Conservation (phyloP, 768 basidiomycete genomes). For the Inosperma sp. region DNA sequence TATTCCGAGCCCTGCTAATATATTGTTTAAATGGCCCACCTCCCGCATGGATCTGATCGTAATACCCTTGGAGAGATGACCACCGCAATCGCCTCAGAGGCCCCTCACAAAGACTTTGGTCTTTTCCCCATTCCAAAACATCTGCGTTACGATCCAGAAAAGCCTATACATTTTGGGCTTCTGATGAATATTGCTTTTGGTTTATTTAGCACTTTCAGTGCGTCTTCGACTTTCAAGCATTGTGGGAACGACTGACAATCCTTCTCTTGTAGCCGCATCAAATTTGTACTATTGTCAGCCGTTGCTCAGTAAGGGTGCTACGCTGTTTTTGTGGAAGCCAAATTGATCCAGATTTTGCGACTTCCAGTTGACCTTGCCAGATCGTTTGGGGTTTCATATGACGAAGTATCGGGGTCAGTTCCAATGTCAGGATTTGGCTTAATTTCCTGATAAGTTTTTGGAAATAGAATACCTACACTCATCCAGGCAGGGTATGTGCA, state of each 20-base stretch:
- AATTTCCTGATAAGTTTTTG: not conserved
- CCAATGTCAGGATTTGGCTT: not conserved
- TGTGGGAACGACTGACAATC: too few species aligned
- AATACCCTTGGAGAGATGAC: not conserved
- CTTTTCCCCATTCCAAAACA: slow-evolving; percentile 59
- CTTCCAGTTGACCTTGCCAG: slow-evolving; percentile 39
- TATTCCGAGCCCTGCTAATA: too few species aligned
- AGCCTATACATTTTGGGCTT: slow-evolving; percentile 49
- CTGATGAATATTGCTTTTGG: slow-evolving; percentile 58
- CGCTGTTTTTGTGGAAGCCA: not conserved
- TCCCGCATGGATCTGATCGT: not conserved
- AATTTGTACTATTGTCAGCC: slow-evolving; percentile 86
- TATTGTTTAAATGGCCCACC: not conserved
- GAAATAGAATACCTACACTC: slow-evolving; percentile 55
- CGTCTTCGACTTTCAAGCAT: too few species aligned
- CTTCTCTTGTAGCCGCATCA: slow-evolving; percentile 46
- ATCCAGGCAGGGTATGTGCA: slow-evolving; percentile 57
- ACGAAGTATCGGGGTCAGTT: slow-evolving; percentile 36
- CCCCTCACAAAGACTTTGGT: slow-evolving; percentile 60
- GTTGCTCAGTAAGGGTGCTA: slow-evolving; percentile 50
- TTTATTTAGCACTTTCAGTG: slow-evolving; percentile 55
- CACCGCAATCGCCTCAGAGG: slow-evolving; percentile 6
- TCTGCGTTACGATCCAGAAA: slow-evolving; percentile 47
- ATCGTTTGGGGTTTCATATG: slow-evolving; percentile 35
- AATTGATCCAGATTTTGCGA: slow-evolving; percentile 1